A percentile compares a stretch with the other conserved stretches of the same genome.
Conservation (phyloP, 2,329 filamentous ascomycete genomes). For the Fusarium miscanthi region DNA sequence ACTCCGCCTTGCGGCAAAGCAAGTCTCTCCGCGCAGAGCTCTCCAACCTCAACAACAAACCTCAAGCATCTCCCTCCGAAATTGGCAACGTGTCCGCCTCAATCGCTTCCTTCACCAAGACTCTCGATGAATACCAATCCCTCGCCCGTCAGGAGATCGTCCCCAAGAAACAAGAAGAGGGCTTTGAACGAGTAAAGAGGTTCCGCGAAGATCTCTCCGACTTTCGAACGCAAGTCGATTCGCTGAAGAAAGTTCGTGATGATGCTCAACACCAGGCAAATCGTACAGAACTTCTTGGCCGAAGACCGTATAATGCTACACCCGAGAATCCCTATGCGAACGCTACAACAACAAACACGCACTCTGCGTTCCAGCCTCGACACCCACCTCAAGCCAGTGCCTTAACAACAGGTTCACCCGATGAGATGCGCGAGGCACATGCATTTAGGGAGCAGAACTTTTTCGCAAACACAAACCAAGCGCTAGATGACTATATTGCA, state of each 20-base stretch:
- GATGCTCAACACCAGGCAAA: conserved; percentile 75
- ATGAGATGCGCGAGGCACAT: conserved; percentile 80
- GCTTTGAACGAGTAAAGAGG: conserved; percentile 83
- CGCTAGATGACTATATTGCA: conserved; percentile 94
- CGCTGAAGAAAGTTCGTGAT: conserved; percentile 80
- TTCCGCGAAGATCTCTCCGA: conserved; percentile 86
- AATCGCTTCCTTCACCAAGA: conserved; percentile 83
- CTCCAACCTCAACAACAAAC: conserved; percentile 73
- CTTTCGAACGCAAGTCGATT: conserved; percentile 81
- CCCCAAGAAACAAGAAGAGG: conserved; percentile 90
- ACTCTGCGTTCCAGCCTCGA: conserved; percentile 54
- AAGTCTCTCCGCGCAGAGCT: conserved; percentile 83
- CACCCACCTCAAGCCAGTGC: conserved; percentile 54
- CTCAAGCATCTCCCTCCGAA: conserved; percentile 66
- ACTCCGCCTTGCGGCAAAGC: conserved; percentile 86
- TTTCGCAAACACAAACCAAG: conserved; percentile 81
- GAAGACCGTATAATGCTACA: conserved; percentile 80
- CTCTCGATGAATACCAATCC: conserved; percentile 89
- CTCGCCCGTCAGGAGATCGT: conserved; percentile 91
- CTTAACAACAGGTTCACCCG: conserved; percentile 60
- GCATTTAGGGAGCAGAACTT: conserved; percentile 91
- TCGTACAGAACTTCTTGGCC: conserved; percentile 83
- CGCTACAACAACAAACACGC: conserved; percentile 49
- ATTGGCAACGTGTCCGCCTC: conserved; percentile 81
- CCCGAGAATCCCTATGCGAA: conserved; percentile 95